Evolutionary conservation across 805 yeast species (phyloP), one percentile per base, ranked within the genome.

Genomic region (Pichia cabralensis): DNA sequence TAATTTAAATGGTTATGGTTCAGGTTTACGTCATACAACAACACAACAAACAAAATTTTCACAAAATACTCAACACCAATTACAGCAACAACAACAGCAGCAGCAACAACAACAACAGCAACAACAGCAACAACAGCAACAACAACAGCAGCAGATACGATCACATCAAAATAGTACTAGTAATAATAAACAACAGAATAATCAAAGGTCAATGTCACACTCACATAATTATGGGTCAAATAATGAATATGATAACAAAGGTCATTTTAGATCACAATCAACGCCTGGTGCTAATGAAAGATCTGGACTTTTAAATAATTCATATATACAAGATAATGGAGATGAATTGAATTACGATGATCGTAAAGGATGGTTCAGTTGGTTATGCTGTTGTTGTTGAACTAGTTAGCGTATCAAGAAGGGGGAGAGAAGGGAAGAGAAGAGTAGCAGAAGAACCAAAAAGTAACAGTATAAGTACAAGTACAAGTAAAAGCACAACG

Each of bases 1-100:
- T 30, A 81, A 81, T 57, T 58, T 81, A 44, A 85, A 81, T 53
- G 94, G 94, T 5, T 81, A 81, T 52, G 92, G 92, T 15, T 55
- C 63, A 5, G 48, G 43, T 5, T 35, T 33, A 10, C 40, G 40
- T 17, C 40, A 36, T 22, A 20, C 30, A 23, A 32, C 38, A 30
- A 22, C 27, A 28, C 29, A 26, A 26, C 11, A 32, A 34, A 44
- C 26, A 3, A n/a, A 24, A 13, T 7, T 13, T 4, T 24, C 26
- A 8, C 16, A 24, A 13, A 22, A 11, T 11, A 41, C 22, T 30
- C 41, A 35, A 42, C 43, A 41, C 14, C 33, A 34, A 20, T 26
- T 17, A 12, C 31, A 20, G 6, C 43, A 41, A 2, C 47, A 40
- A n/a, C 40, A 39, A 12, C 34, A 28, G 12, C 34, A 31, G 7